Evolutionary conservation across 2,329 filamentous ascomycete genomes (phyloP).

Genomic region (Ilyonectria robusta): DNA sequence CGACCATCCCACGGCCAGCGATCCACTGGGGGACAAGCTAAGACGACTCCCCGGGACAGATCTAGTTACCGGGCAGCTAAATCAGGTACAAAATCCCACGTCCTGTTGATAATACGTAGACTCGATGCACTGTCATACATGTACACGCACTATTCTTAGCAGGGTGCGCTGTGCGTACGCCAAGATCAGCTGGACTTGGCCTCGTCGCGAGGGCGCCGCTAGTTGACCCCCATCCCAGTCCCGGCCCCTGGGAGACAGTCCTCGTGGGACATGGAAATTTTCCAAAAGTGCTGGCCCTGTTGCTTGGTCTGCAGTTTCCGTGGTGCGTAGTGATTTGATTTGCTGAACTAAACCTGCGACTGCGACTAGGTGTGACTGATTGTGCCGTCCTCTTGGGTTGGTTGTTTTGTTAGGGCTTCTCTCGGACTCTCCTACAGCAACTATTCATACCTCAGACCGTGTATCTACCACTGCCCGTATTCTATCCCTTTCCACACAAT

Average conservation of each 20-base stretch:
- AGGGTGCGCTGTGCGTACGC: not conserved
- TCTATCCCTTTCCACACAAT: slow-evolving; percentile 9
- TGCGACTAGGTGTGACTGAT: not conserved
- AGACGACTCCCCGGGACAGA: not conserved
- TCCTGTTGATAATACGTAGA: not conserved
- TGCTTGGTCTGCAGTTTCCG: not conserved
- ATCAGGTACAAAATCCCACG: slow-evolving; percentile 3
- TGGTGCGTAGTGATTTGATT: not conserved
- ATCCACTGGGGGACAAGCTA: not conserved
- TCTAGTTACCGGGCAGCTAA: not conserved
- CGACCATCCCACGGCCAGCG: not conserved
- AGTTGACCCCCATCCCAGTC: slow-evolving; percentile 1
- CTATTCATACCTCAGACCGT: slow-evolving; percentile 11
- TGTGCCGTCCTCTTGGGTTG: not conserved
- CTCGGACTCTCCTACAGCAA: not conserved
- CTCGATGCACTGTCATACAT: not conserved
- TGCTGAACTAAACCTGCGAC: not conserved
- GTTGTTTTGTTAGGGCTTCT: not conserved
- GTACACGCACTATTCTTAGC: slow-evolving; percentile 2
- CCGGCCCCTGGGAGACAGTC: slow-evolving; percentile 1
- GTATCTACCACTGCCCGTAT: not conserved
- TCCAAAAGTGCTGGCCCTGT: slow-evolving; percentile 8
- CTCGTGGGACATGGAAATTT: slow-evolving; percentile 33
- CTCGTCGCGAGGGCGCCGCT: slow-evolving; percentile 19
- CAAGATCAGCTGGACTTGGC: slow-evolving; percentile 1